phyloP scores from a whole-genome alignment of 306 rosid genomes.

The Medicago lupulina region DNA sequence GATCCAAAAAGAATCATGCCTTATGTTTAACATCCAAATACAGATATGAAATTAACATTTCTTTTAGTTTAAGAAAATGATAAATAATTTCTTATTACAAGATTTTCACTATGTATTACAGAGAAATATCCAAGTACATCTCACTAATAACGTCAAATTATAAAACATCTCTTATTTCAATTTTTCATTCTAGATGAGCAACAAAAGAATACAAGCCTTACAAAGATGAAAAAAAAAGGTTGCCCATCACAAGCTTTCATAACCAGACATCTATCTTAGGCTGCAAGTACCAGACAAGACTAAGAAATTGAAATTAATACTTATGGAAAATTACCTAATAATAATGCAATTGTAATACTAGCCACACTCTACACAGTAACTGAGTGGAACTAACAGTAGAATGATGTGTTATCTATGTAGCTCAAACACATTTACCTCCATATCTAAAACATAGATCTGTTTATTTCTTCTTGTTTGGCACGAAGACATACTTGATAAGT shows the following conservation, averaged over 20 bases:
- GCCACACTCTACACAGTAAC: constrained; percentile 36
- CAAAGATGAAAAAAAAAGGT: constrained; percentile 14
- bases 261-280: constrained; percentile 27
- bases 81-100: constrained; percentile 1
- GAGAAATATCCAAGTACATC: constrained; percentile 27
- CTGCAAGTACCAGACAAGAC: constrained; percentile 26
- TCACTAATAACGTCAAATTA: background rate
- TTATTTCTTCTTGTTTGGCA: constrained; percentile 74
- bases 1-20: background rate
- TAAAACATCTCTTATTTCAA: constrained; percentile 24
- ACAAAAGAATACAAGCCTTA: constrained; percentile 39
- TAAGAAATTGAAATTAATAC: constrained; percentile 20
- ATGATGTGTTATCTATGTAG: constrained; percentile 2
- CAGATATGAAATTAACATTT: background rate
- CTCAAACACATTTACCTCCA: constrained; percentile 2
- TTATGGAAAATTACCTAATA: constrained; percentile 21
- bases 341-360: constrained; percentile 28
- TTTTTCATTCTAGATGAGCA: constrained; percentile 41
- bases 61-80: background rate
- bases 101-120: background rate
- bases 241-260: constrained; percentile 35
- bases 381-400: constrained; percentile 30
- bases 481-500: constrained; percentile 68
- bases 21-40: background rate
- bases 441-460: constrained; percentile 34